These are phyloP conservation scores for Allantophomopsis cytisporea DNA, from an alignment of 2,329 filamentous ascomycete genomes.

Conservation along the genomic window DNA sequence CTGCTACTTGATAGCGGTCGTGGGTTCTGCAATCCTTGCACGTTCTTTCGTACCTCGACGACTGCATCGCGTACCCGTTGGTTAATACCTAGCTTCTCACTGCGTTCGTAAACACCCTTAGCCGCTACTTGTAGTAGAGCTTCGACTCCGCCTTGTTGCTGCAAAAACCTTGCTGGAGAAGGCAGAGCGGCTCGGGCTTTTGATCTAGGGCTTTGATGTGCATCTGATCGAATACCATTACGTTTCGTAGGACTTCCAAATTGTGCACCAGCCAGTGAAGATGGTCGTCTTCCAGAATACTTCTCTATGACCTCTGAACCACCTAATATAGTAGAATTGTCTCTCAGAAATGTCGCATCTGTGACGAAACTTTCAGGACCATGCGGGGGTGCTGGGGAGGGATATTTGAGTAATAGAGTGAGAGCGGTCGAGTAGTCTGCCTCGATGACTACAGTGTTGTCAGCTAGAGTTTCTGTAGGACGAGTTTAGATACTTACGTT, in stretches of 20 bases:
- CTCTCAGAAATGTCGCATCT: slow-evolving; percentile 65
- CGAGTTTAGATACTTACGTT: slow-evolving; percentile 39
- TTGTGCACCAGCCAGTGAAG: slow-evolving; percentile 13
- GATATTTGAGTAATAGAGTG: slow-evolving; percentile 73
- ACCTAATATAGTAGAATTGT: slow-evolving; percentile 48
- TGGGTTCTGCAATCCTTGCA: slow-evolving; percentile 50
- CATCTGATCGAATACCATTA: slow-evolving; percentile 5
- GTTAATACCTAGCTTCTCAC: slow-evolving; percentile 68
- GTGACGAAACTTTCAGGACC: slow-evolving; percentile 70
- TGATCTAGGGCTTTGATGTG: slow-evolving; percentile 6
- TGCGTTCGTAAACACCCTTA: slow-evolving; percentile 57
- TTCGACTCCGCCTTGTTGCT: slow-evolving; percentile 45
- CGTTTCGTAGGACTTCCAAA: background rate
- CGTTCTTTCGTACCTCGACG: slow-evolving; percentile 65
- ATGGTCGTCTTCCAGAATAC: slow-evolving; percentile 43
- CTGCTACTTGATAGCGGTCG: slow-evolving; percentile 23
- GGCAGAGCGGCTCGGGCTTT: slow-evolving; percentile 14
- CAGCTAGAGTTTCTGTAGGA: slow-evolving; percentile 1
- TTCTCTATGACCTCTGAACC: slow-evolving; percentile 55
- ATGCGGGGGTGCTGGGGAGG: slow-evolving; percentile 44
- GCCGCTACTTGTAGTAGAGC: slow-evolving; percentile 64
- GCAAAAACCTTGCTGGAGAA: slow-evolving; percentile 23
- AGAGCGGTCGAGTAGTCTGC: slow-evolving; percentile 81
- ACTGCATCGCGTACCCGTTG: slow-evolving; percentile 71
- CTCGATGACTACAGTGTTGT: slow-evolving; percentile 51